Evolutionary conservation across 768 basidiomycete genomes (phyloP).

Genomic region (Auriculariales sp.): DNA sequence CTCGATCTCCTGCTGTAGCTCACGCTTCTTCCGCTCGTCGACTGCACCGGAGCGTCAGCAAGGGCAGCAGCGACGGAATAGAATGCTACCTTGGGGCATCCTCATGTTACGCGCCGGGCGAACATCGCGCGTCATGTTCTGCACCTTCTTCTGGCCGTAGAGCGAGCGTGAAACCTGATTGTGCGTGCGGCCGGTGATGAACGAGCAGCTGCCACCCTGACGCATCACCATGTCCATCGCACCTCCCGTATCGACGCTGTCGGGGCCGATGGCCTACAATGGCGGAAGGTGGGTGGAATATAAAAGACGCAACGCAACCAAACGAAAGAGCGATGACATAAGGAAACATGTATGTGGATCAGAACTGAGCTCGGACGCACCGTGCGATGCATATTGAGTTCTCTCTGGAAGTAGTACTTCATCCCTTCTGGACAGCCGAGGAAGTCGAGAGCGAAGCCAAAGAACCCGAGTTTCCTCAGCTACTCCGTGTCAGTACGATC

Average conservation of each 20-base stretch:
- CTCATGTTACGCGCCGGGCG: constrained; percentile 29
- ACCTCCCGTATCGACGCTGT: constrained; percentile 31
- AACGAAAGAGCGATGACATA: not conserved
- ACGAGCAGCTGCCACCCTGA: constrained; percentile 30
- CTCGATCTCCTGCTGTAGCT: constrained; percentile 6
- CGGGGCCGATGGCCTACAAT: constrained; percentile 46
- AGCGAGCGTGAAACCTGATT: constrained; percentile 50
- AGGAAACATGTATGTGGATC: not conserved
- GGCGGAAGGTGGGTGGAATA: too few species aligned
- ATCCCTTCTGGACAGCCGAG: constrained; percentile 66
- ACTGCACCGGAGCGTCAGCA: constrained; percentile 23
- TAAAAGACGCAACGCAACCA: too few species aligned
- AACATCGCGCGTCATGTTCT: constrained; percentile 48
- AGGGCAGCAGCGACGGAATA: too few species aligned
- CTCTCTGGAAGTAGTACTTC: constrained; percentile 49
- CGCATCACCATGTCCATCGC: constrained; percentile 51
- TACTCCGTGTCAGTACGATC: constrained; percentile 15
- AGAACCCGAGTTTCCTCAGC: constrained; percentile 51
- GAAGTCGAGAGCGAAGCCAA: constrained; percentile 73
- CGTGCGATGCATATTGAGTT: constrained; percentile 54
- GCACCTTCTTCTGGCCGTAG: constrained; percentile 52
- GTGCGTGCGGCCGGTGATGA: constrained; percentile 42
- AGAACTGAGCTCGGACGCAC: constrained; percentile 26
- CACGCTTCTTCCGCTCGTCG: constrained; percentile 21
- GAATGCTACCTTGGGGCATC: constrained; percentile 2